Evolutionary conservation across 192 early-diverging fungal genomes (phyloP), one percentile per base, ranked within the genome.

Genomic region (Linderina pennispora): DNA sequence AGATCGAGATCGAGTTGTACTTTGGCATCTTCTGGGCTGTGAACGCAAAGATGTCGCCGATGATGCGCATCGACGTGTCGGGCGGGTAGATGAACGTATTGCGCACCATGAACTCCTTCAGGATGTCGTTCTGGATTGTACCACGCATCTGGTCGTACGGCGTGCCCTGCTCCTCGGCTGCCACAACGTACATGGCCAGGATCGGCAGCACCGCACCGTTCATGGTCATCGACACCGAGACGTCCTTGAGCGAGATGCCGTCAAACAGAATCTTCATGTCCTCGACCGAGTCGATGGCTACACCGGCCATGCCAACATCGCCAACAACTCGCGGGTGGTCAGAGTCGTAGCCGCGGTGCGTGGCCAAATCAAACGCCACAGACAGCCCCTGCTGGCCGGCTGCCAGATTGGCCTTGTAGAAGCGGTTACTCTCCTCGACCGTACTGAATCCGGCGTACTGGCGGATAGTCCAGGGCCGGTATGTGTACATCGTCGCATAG

Each of bases 31-130:
- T 64, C 71, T 81, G 65, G 25, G 90, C 53, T n/a, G 85, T 90
- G 71, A 80, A 93, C 26, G 88, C 78, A 51, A 93, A 93, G 52
- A 93, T 93, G 45, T 93, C 90, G 43, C 86, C 87, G 52, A 93
- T 91, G 49, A 91, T 70, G 62, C 78, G 84, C 89, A 93, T 93
- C 18, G 87, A 89, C 17, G 88, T 87, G 42, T 84, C 80, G 0
- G 89, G 90, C n/a, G 90, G 90, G 46, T 93, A 93, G 45, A 93
- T 91, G 65, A 93, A 93, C 13, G 89, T 91, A 60, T 93, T 93
- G 41, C 90, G 81, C 46, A 93, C 90, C 90, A 91, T 93, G 50
- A 92, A 92, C 58, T 92, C 90, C 53, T 92, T 92, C 32, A 92
- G 73, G 54, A 92, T 92, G 58, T 92, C 90, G 62, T 92, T 92